Conservation (phyloP, 2,329 filamentous ascomycete species). For the Cercospora sojina region DNA sequence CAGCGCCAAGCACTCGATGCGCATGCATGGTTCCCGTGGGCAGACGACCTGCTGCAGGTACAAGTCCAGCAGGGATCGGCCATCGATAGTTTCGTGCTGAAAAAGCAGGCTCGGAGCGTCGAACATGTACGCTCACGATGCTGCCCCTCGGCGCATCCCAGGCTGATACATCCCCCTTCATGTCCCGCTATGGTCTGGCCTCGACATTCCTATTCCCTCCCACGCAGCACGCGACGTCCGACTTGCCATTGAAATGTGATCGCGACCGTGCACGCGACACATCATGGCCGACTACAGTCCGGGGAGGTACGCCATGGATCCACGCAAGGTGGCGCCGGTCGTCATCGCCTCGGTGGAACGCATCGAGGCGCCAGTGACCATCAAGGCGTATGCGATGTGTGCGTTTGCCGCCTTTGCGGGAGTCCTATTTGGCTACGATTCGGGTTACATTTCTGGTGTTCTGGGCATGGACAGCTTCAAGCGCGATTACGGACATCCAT, state of each 20-base stretch:
- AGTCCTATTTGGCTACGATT: conserved; percentile 62
- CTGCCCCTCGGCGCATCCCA: background rate
- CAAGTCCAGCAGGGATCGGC: conserved; percentile 12
- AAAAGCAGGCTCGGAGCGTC: conserved; percentile 1
- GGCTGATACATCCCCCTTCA: background rate
- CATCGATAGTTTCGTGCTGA: conserved; percentile 1
- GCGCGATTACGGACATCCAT: conserved; percentile 34
- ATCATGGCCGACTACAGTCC: conserved; percentile 1
- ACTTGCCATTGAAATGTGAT: background rate
- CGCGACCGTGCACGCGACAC: background rate
- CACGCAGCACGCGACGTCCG: background rate
- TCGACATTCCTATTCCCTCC: background rate
- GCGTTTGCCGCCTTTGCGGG: conserved; percentile 61
- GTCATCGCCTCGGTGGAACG: conserved; percentile 22
- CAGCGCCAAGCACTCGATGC: conserved; percentile 4
- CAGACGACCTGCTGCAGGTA: conserved; percentile 1
- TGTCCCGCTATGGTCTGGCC: conserved; percentile 1
- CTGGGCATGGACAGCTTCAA: conserved; percentile 53
- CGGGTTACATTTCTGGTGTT: conserved; percentile 56
- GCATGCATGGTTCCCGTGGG: conserved; percentile 11
- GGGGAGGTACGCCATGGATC: background rate
- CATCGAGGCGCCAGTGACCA: conserved; percentile 39
- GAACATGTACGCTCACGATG: conserved; percentile 5
- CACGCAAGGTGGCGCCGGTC: conserved; percentile 1
- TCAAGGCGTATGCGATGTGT: conserved; percentile 58